Conservation (phyloP, 2,329 filamentous ascomycete species). For the Gremmenia infestans region DNA sequence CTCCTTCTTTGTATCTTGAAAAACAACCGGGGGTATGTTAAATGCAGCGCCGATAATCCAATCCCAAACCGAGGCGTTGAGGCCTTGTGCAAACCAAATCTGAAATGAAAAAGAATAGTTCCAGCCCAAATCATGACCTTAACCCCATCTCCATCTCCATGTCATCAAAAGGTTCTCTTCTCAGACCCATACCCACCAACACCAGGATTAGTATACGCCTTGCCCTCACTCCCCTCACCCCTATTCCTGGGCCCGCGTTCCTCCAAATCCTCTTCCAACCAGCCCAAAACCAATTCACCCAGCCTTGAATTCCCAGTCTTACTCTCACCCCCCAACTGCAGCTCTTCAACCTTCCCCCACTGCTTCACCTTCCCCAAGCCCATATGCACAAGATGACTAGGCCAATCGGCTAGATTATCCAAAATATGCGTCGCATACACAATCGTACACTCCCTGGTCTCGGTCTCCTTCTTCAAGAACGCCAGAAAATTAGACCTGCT, state of each 20-base stretch:
- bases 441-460: constrained; percentile 76
- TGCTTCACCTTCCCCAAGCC: constrained; percentile 82
- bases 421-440: constrained; percentile 97
- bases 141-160: background rate
- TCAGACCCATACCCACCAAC: constrained; percentile 61
- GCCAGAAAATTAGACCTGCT: constrained; percentile 77
- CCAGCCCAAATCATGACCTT: background rate
- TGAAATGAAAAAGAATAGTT: background rate
- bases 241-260: constrained; percentile 69
- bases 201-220: constrained; percentile 49
- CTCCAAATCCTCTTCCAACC: constrained; percentile 76
- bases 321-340: constrained; percentile 41
- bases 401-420: constrained; percentile 92
- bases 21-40: constrained; percentile 24
- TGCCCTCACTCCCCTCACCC: constrained; percentile 36
- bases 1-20: constrained; percentile 10
- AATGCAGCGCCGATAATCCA: constrained; percentile 25
- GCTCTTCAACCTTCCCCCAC: constrained; percentile 69
- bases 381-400: constrained; percentile 95
- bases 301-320: constrained; percentile 71
- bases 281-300: constrained; percentile 80
- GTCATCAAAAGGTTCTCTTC: constrained; percentile 32
- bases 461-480: constrained; percentile 85
- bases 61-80: constrained; percentile 20
- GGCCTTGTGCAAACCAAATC: constrained; percentile 9